Conservation (phyloP, 768 basidiomycete genomes). For the Tulasnella sp. region DNA sequence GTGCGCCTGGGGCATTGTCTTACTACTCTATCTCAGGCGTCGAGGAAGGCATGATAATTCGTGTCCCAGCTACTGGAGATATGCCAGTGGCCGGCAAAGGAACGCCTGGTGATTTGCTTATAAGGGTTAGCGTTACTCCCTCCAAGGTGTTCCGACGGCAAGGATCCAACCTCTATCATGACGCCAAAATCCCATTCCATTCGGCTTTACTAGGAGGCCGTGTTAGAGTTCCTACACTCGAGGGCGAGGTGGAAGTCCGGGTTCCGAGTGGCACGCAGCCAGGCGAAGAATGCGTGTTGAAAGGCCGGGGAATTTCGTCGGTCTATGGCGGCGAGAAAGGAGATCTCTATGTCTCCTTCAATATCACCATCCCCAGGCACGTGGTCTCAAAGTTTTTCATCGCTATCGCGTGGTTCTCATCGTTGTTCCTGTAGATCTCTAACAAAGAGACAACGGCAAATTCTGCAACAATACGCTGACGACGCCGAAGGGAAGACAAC, state of each 20-base stretch:
- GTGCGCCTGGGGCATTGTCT: neutral
- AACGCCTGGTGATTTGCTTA: slow-evolving; percentile 67
- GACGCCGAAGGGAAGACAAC: slow-evolving; percentile 66
- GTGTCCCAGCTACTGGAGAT: slow-evolving; percentile 71
- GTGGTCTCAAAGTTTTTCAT: slow-evolving; percentile 22
- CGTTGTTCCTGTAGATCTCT: slow-evolving; percentile 45
- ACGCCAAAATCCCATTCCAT: slow-evolving; percentile 81
- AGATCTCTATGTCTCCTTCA: slow-evolving; percentile 82
- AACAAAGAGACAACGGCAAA: slow-evolving; percentile 69
- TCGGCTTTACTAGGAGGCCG: slow-evolving; percentile 85
- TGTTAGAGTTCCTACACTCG: slow-evolving; percentile 85
- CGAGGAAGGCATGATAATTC: slow-evolving; percentile 88
- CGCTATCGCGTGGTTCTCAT: neutral
- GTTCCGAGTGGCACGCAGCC: slow-evolving; percentile 89
- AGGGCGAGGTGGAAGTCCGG: slow-evolving; percentile 90
- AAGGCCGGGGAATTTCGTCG: slow-evolving; percentile 66
- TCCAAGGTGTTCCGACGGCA: slow-evolving; percentile 83
- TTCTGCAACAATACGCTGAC: slow-evolving; percentile 81
- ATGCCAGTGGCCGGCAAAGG: slow-evolving; percentile 71
- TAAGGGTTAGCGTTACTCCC: slow-evolving; percentile 70
- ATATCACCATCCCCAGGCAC: slow-evolving; percentile 80
- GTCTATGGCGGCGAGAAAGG: slow-evolving; percentile 52
- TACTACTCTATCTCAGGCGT: slow-evolving; percentile 42
- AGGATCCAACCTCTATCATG: slow-evolving; percentile 82
- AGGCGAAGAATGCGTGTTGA: slow-evolving; percentile 93